Conservation (phyloP, 2,329 filamentous ascomycete species). For the Trichoderma harzianum region DNA sequence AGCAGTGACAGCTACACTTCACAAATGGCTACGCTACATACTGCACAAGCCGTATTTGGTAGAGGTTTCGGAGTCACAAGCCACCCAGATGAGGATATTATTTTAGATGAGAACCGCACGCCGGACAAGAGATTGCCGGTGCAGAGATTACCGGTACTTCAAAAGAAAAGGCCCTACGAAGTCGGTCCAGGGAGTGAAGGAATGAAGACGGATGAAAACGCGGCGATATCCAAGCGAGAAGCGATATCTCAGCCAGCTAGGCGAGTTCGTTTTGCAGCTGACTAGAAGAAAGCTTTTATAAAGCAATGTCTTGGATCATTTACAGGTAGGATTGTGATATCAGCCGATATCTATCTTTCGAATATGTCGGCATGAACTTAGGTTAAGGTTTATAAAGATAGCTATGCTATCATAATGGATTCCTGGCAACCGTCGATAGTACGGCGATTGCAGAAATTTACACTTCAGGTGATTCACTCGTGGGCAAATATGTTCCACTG, state of each 20-base stretch:
- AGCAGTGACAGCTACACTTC: slow-evolving; percentile 34
- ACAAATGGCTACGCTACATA: slow-evolving; percentile 47
- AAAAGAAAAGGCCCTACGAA: slow-evolving; percentile 26
- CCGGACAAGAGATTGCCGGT: not conserved
- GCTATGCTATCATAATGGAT: not conserved
- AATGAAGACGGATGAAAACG: not conserved
- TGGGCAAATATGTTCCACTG: not conserved
- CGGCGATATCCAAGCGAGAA: slow-evolving; percentile 10
- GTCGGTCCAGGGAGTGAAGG: slow-evolving; percentile 19
- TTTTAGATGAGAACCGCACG: slow-evolving; percentile 27
- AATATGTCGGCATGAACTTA: not conserved
- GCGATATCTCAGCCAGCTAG: slow-evolving; percentile 29
- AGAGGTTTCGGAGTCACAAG: slow-evolving; percentile 42
- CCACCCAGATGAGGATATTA: slow-evolving; percentile 47
- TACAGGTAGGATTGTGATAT: not conserved
- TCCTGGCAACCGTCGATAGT: not conserved
- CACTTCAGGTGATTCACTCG: not conserved
- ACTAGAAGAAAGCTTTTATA: slow-evolving; percentile 19
- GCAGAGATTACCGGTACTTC: not conserved
- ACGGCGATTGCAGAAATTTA: not conserved
- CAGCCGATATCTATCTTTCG: not conserved
- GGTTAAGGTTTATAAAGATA: not conserved
- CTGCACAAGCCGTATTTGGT: slow-evolving; percentile 50
- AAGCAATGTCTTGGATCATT: not conserved
- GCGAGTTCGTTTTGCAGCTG: slow-evolving; percentile 32